phyloP scores from a whole-genome alignment of 495 filamentous ascomycete species.

The Lepraria neglecta region DNA sequence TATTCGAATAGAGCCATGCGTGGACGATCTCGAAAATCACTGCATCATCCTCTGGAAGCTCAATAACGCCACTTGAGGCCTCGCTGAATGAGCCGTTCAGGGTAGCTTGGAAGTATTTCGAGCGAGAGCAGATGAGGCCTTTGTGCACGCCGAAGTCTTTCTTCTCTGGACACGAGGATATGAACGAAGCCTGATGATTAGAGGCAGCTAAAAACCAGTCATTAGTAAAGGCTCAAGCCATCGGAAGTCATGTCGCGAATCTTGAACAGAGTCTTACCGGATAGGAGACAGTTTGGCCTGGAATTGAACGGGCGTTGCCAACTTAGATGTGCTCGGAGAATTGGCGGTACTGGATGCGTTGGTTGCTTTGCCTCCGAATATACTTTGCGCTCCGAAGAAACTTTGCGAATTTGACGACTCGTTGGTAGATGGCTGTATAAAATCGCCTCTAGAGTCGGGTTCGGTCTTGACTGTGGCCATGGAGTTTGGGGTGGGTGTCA shows the following conservation, averaged over 20 bases:
- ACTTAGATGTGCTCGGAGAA: no score
- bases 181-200: neutral
- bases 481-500: no score
- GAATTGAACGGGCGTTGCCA: no score
- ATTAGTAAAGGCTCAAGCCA: neutral
- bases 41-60: conserved; percentile 35
- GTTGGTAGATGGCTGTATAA: no score
- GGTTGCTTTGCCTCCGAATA: no score
- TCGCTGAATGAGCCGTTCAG: conserved; percentile 16
- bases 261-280: no score
- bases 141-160: conserved; percentile 20
- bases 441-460: no score
- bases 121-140: conserved; percentile 14
- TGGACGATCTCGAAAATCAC: conserved; percentile 26
- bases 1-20: conserved; percentile 8
- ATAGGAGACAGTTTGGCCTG: no score
- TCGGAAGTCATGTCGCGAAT: neutral
- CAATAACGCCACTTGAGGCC: neutral
- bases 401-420: no score
- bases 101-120: conserved; percentile 17
- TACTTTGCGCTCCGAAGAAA: no score
- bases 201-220: neutral
- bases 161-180: conserved; percentile 8
- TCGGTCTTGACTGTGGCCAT: no score
- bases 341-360: no score